Evolutionary conservation across 331 rosid genomes (phyloP), one percentile per base, ranked within the genome.

Genomic region (Erythrophleum ivorense): DNA sequence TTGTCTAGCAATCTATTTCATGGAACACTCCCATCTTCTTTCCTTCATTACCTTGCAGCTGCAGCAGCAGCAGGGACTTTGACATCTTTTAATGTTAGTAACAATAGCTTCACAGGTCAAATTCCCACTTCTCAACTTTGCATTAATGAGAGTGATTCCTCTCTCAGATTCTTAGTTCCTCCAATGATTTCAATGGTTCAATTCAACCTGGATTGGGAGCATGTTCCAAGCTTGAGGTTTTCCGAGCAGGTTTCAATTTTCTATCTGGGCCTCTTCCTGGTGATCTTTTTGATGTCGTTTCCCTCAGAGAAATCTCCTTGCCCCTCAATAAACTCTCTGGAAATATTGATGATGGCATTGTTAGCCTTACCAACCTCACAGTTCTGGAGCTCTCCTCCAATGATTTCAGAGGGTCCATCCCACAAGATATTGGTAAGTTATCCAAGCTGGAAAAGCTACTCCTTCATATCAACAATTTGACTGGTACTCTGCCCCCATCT

Each of bases 311-410:
- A 76, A 66, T 94, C 9, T 94, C 97, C 48, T 38, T 94, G 64
- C 94, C 97, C 13, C 77, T 67, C 33, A 94, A 94, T 85, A 67
- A 16, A 36, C 78, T 94, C 46, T 19, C 10, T 14, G 98, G 97
- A 71, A 83, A 78, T 15, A 89, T 94, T 73, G 84, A 41, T n/a
- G 77, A 82, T 63, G 87, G 75, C 60, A 84, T 94, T 36, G 77
- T 67, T 77, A 80, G 72, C 18, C 93, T 94, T 63, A 74, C 71
- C 5, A 85, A 84, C 24, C 95, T 94, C 84, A 87, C 66, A 71
- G 84, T 82, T 80, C 89, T 94, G 31, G 97, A 91, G 86, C 93
- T 94, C 24, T 91, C 81, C 70, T 94, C 92, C 62, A 94, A 94
- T 82, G 29, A 73, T 3, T 87, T 94, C 38, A 41, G 3, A 14